Conservation (phyloP, 2,329 filamentous ascomycete genomes). For the Hawksworthiomyces lignivorus region DNA sequence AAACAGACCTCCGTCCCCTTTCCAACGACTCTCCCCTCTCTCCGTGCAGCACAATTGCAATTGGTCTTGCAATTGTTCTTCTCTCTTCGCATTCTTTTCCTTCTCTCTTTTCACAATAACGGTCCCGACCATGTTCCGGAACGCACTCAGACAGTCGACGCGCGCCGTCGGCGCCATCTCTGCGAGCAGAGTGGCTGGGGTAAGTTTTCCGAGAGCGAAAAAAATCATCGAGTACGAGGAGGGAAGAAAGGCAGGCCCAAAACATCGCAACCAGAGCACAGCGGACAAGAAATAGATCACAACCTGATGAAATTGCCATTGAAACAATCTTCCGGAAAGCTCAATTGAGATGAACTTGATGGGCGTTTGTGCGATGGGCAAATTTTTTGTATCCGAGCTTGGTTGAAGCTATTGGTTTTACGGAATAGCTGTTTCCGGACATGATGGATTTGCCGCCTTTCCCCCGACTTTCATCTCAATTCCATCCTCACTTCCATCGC, state of each 20-base stretch:
- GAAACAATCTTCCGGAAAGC: slow-evolving; percentile 21
- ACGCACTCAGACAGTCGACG: slow-evolving; percentile 93
- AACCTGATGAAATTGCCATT: too few species aligned
- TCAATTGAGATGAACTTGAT: slow-evolving; percentile 32
- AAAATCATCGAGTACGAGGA: neutral
- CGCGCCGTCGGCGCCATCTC: slow-evolving; percentile 91
- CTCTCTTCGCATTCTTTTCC: slow-evolving; percentile 31
- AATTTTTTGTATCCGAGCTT: too few species aligned
- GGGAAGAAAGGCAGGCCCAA: slow-evolving; percentile 29
- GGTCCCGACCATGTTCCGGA: slow-evolving; percentile 76
- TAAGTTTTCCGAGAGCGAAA: slow-evolving; percentile 52
- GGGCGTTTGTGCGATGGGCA: neutral
- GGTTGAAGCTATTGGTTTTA: too few species aligned
- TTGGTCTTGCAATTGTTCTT: slow-evolving; percentile 51
- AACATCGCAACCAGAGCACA: slow-evolving; percentile 27
- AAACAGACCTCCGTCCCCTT: slow-evolving; percentile 1
- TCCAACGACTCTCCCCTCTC: neutral
- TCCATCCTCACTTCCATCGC: slow-evolving; percentile 15
- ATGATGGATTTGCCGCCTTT: too few species aligned
- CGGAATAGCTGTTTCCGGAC: too few species aligned
- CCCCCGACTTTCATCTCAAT: too few species aligned
- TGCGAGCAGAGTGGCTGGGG: slow-evolving; percentile 86
- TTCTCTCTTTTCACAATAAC: slow-evolving; percentile 7
- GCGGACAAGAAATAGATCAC: too few species aligned
- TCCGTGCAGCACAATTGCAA: slow-evolving; percentile 43